Evolutionary conservation across 768 basidiomycete species (phyloP), one percentile per base, ranked within the genome.

Genomic region (Agaricus sinodeliciosus): DNA sequence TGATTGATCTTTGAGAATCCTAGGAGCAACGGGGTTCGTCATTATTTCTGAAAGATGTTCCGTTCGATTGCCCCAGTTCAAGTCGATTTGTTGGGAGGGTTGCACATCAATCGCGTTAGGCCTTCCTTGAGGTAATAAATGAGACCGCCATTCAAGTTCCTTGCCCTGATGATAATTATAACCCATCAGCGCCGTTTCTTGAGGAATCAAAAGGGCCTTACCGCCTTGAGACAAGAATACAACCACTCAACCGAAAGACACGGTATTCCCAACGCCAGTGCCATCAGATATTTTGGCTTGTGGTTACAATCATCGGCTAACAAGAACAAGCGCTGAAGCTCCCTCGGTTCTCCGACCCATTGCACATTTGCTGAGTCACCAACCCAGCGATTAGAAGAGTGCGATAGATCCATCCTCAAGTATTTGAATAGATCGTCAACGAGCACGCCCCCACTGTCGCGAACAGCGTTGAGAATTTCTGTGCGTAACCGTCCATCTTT

Each of bases 251-350:
- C 64, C 1, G 75, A 77, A 22, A 96, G 60, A 58, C 90, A 93
- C 3, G 94, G 94, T 48, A 96, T 82, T 9, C 93, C 93, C 37
- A 93, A 71, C 0, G 89, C 91, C 31, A 97, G 76, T 5, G 91
- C 88, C 3, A 85, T 75, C 49, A 95, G 71, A 60, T 79, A 92
- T 66, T 94, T 94, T 9, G 85, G 79, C 58, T 89, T 93, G 52
- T 81, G 78, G 58, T 75, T 80, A 8, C 75, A 64, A 12, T 82
- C 78, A 56, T 89, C 83, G 0, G 87, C 79, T 13, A 90, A 56
- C 37, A 90, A 71, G 65, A 89, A 88, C 19, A 86, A 72, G 12
- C 78, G 75, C 13, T 78, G 64, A 35, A 81, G 67, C 69, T n/a
- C 62, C 54, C 55, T 57, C 3, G 40, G 49, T 31, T 71, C 69